Evolutionary conservation across 495 filamentous ascomycete genomes (phyloP), one percentile per base, ranked within the genome.

Genomic region (Evansstolkia leycettana): DNA sequence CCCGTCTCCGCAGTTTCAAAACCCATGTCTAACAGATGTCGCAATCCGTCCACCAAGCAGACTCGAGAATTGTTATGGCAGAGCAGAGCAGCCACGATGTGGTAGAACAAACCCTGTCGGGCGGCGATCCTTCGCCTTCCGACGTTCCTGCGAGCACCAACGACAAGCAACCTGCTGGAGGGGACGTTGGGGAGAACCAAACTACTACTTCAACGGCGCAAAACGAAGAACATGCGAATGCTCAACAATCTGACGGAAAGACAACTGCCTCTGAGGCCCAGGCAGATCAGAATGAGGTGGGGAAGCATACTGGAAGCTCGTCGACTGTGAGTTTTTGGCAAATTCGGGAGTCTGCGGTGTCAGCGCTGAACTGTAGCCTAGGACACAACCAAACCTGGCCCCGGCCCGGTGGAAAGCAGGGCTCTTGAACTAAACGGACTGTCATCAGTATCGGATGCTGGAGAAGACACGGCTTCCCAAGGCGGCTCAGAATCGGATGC

Each of bases 41-140:
- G 50, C 52, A 45, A 48, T 43, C 33, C 33, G 37, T 41, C 35
- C 42, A 32, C 34, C 38, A 23, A 40, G 47, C 63, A 81, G 76
- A 64, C 55, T 60, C 72, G 58, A 64, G 66, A 57, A 68, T 78
- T 82, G 78, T 80, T 80, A 82, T 82, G 78, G 78, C 78, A 81
- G 77, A 82, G 76, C 73, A 75, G 72, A 72, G 57, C 56, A 64
- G 57, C 68, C 75, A 76, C 65, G 72, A 82, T 82, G 78, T 82
- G 78, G 77, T 81, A 80, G 72, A 78, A 67, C 64, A 77, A 73
- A 70, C 69, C 65, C 66, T 65, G 78, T 81, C 76, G 78, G 72
- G 75, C 69, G 73, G 77, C 74, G 74, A 73, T 54, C 51, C 58
- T 60, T 76, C 74, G 75, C 70, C 71, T 65, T 75, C 75, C 73